Percentiles rank a stretch among this genome's conserved stretches.
Conservation (phyloP, 75 land plant species). For the Azolla pinnata region DNA sequence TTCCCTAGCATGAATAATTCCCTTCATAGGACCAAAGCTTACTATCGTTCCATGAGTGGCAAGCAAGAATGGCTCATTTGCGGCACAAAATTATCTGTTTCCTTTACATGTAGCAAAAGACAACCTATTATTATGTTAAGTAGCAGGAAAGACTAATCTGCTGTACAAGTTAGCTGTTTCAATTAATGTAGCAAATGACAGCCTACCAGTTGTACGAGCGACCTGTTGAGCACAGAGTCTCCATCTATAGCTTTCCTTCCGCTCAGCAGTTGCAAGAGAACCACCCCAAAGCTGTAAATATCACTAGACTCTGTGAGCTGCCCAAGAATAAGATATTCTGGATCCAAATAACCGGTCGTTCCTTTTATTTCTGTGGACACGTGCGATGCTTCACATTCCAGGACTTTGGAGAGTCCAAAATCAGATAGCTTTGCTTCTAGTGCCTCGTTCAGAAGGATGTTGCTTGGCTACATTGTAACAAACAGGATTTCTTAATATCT, state of each 20-base stretch:
- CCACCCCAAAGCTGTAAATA: constrained; percentile 74
- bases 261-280: constrained; percentile 56
- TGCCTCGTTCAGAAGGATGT: constrained; percentile 36
- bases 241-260: constrained; percentile 41
- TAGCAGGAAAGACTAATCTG: too few species aligned
- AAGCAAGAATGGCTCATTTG: too few species aligned
- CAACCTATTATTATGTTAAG: too few species aligned
- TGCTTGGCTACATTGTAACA: constrained; percentile 47
- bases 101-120: too few species aligned
- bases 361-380: constrained; percentile 64
- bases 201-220: constrained; percentile 11
- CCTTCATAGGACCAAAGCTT: too few species aligned
- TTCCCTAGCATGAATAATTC: too few species aligned
- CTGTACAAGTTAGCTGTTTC: too few species aligned
- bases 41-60: too few species aligned
- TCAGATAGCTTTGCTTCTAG: constrained; percentile 61
- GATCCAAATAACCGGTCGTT: constrained; percentile 72
- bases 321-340: constrained; percentile 44
- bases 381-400: constrained; percentile 34
- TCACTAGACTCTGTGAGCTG: constrained; percentile 47
- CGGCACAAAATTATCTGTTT: too few species aligned
- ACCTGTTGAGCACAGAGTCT: constrained; percentile 11
- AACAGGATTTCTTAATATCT: too few species aligned
- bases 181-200: too few species aligned
- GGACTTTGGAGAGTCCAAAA: constrained; percentile 55